A percentile compares a stretch with the other conserved stretches of the same genome.
phyloP scores from a whole-genome alignment of 2,329 filamentous ascomycete species.

The Paecilomyces formosus region DNA sequence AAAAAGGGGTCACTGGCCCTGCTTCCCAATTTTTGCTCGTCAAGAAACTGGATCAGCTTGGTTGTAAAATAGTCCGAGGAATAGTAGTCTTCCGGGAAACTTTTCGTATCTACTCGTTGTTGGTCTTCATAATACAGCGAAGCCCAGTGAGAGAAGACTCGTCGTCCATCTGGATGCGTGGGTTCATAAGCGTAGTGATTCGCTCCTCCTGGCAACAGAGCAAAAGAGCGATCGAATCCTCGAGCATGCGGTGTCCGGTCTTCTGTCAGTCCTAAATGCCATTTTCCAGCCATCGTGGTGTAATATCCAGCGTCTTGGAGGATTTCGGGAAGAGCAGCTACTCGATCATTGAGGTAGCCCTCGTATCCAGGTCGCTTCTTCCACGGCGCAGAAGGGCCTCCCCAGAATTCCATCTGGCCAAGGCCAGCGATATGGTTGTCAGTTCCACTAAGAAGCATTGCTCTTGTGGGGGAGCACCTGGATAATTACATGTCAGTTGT shows the following conservation, averaged over 20 bases:
- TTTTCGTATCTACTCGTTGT: constrained; percentile 26
- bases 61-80: constrained; percentile 47
- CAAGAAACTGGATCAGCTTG: background rate
- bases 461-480: constrained; percentile 43
- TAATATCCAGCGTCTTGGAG: constrained; percentile 53
- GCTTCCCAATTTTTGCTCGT: background rate
- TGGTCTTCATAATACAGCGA: constrained; percentile 33
- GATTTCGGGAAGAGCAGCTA: constrained; percentile 52
- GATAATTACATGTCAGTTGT: background rate
- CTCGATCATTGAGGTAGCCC: constrained; percentile 55
- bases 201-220: constrained; percentile 53
- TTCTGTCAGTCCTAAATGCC: constrained; percentile 55
- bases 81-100: constrained; percentile 47
- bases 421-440: constrained; percentile 50
- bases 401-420: constrained; percentile 43
- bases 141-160: constrained; percentile 35
- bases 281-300: constrained; percentile 56
- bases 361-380: constrained; percentile 53
- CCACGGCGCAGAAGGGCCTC: constrained; percentile 47
- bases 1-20: constrained; percentile 46
- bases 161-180: constrained; percentile 31
- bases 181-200: constrained; percentile 52
- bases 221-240: constrained; percentile 55
- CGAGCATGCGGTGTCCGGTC: constrained; percentile 49
- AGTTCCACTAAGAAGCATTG: constrained; percentile 61